phyloP scores from a whole-genome alignment of 2,329 filamentous ascomycete genomes.

The Geosmithia flava region DNA sequence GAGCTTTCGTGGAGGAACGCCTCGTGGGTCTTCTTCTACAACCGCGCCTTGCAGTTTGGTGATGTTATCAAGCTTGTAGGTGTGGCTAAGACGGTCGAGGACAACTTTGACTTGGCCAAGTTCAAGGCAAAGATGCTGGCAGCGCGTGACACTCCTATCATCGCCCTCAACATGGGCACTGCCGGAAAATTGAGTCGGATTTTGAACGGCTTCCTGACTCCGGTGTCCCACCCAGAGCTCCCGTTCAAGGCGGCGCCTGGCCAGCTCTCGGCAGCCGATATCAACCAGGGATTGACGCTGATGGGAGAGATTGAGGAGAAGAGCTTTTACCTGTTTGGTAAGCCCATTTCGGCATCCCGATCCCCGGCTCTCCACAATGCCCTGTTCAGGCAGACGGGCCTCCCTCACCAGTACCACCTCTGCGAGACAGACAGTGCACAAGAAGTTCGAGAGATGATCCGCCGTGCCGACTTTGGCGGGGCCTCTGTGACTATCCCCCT shows the following conservation, averaged over 20 bases:
- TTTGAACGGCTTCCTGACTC: constrained; percentile 85
- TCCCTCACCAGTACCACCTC: constrained; percentile 72
- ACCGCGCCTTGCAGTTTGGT: constrained; percentile 77
- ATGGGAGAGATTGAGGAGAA: constrained; percentile 66
- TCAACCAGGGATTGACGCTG: constrained; percentile 64
- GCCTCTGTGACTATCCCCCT: constrained; percentile 93
- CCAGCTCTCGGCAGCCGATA: constrained; percentile 82
- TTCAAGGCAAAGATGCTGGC: constrained; percentile 69
- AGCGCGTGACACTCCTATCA: constrained; percentile 70
- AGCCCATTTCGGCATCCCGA: constrained; percentile 67
- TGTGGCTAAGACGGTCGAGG: constrained; percentile 59
- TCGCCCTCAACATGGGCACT: constrained; percentile 91
- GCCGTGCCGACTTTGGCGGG: constrained; percentile 67
- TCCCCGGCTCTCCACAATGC: constrained; percentile 86
- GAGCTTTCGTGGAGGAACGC: constrained; percentile 79
- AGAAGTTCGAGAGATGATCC: constrained; percentile 54
- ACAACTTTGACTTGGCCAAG: constrained; percentile 73
- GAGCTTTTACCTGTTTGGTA: constrained; percentile 80
- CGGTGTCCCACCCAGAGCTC: constrained; percentile 80
- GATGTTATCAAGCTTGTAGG: constrained; percentile 94
- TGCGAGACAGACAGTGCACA: constrained; percentile 59
- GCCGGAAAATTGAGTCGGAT: constrained; percentile 82
- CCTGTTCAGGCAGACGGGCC: constrained; percentile 61
- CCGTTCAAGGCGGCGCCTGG: constrained; percentile 90
- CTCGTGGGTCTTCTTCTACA: constrained; percentile 87